Conservation (phyloP, 805 yeast genomes). For the Saccharomycopsis javanensis region DNA sequence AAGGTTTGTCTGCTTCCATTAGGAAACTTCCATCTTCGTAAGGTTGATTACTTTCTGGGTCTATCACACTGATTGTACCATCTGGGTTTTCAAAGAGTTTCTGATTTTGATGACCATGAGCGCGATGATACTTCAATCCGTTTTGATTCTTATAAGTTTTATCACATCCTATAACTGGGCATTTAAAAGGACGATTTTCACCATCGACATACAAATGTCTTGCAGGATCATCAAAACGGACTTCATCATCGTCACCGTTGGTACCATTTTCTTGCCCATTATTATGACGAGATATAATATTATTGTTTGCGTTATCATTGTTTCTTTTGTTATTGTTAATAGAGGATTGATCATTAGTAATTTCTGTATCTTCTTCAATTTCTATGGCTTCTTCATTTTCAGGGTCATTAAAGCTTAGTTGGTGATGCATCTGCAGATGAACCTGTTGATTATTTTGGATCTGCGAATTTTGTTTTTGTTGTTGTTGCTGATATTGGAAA, state of each 20-base stretch:
- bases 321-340: conserved; percentile 19
- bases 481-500: conserved; percentile 17
- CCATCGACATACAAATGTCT: conserved; percentile 89
- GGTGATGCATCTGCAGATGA: not conserved
- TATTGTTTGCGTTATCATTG: not conserved
- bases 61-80: conserved; percentile 85
- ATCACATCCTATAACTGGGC: conserved; percentile 97
- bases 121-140: conserved; percentile 89
- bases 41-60: conserved; percentile 82
- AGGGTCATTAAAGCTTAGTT: not conserved
- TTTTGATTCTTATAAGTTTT: conserved; percentile 96
- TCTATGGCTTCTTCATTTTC: not conserved
- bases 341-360: conserved; percentile 14
- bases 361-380: conserved; percentile 1
- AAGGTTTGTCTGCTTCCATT: conserved; percentile 95
- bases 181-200: conserved; percentile 89
- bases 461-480: conserved; percentile 18
- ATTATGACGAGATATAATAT: not conserved
- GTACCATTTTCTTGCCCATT: not conserved
- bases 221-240: conserved; percentile 93
- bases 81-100: conserved; percentile 83
- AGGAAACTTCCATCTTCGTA: conserved; percentile 82
- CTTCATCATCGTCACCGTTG: conserved; percentile 37
- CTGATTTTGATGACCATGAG: conserved; percentile 96
- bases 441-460: not conserved